These are phyloP conservation scores for Mollisiaceae sp. DNA, from an alignment of 2,329 filamentous ascomycete species.

Conservation along the genomic window DNA sequence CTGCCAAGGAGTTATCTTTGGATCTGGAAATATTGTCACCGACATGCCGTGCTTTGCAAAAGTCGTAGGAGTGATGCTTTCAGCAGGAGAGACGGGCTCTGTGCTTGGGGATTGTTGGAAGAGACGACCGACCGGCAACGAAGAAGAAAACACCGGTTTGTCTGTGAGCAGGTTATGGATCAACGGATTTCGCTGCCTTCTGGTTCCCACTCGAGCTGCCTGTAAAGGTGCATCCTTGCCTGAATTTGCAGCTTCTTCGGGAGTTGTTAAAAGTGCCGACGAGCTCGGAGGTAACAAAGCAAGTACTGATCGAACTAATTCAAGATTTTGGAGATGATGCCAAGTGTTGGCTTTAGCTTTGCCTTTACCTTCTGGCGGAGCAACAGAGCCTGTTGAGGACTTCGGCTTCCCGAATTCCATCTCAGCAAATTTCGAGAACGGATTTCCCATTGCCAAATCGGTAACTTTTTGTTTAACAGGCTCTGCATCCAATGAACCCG, in stretches of 20 bases:
- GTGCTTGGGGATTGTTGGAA: slow-evolving; percentile 29
- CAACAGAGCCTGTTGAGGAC: not conserved
- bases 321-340: slow-evolving; percentile 72
- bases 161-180: slow-evolving; percentile 97
- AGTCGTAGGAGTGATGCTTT: slow-evolving; percentile 63
- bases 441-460: slow-evolving; percentile 46
- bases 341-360: slow-evolving; percentile 38
- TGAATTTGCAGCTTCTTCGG: slow-evolving; percentile 72
- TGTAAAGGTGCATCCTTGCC: slow-evolving; percentile 43
- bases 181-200: slow-evolving; percentile 74
- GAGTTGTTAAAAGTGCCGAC: slow-evolving; percentile 88
- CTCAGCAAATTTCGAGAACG: slow-evolving; percentile 50
- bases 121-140: slow-evolving; percentile 76
- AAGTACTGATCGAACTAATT: slow-evolving; percentile 72
- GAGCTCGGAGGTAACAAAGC: slow-evolving; percentile 81
- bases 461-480: slow-evolving; percentile 13
- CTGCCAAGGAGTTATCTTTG: slow-evolving; percentile 68
- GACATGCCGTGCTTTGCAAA: slow-evolving; percentile 92
- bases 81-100: slow-evolving; percentile 40
- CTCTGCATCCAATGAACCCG: slow-evolving; percentile 9
- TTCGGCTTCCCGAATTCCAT: slow-evolving; percentile 28
- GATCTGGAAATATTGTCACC: slow-evolving; percentile 80
- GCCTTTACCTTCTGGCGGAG: not conserved
- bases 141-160: slow-evolving; percentile 90
- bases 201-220: slow-evolving; percentile 52